Base-by-base conservation (phyloP, 176 grass and related monocot genomes). In the Tillandsia fasciculata region DNA sequence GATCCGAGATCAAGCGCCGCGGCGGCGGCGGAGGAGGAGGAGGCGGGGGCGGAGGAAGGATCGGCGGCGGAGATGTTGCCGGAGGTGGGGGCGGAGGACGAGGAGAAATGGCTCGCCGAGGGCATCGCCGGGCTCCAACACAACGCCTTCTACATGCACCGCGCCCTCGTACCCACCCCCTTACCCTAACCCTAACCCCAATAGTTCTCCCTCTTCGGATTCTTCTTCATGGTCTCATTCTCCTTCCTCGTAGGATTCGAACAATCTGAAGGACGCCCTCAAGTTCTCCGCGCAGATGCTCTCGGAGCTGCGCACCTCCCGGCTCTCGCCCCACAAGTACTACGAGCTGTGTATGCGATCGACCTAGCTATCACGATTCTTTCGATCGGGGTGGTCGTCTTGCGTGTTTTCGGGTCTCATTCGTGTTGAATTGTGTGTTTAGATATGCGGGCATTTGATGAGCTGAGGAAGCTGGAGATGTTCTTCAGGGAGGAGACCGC, bases 261-360 rank as follows among this genome's bases (percentile, higher is more conserved):
- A 92, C 80, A 90, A 97, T 79, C 76, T 97, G 65, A 97, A 90
- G 89, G 94, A 97, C 54, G 94, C 84, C 69, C 94, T 97, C 77
- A 97, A 87, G 79, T 92, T 85, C 82, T 97, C 94, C 48, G 94
- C 89, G 50, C 94, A 97, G 89, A 97, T 97, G 94, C 89, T 97
- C 42, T 97, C 94, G 64, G 94, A 97, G 77, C 89, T 97, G 26
- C 83, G 94, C 64, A 97, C 94, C 72, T 97, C 94, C 49, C 79
- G 87, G 53, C 89, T 97, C 65, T 90, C 94, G 13, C 94, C 94
- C 68, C 94, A 97, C 79, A 92, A 92, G 68, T 97, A 97, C 83
- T 92, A 97, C 33, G 89, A 97, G 75, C 84, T 96, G 50, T 97
- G 94, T 97, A 79, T 67, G 94, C 85, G 23, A 28, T 47, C 33